Base-by-base conservation (phyloP, 148 eudicot genomes). In the Spergularia bocconei region DNA sequence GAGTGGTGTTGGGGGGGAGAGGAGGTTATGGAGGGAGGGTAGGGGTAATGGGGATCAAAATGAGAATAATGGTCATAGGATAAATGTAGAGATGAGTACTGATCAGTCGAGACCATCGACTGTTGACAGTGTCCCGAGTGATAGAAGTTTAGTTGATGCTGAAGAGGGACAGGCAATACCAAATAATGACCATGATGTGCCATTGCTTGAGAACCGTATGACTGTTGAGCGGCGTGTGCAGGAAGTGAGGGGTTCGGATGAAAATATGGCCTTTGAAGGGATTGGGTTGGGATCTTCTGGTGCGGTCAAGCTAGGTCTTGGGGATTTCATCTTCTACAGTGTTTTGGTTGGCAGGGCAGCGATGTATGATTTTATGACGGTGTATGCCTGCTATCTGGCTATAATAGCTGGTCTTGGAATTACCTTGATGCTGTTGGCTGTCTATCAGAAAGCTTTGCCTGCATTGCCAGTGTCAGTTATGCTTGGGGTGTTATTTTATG, bases 281-380 rank as follows among this genome's bases (percentile, higher is more conserved):
- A 95, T 92, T 76, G 97, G 99, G 52, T 80, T 95, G 81, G 99
- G 90, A 55, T 87, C 93, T 21, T 87, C 94, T 0, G 99, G 98
- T 53, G 93, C 94, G 4, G 86, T 92, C 38, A 96, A 96, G 84
- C 83, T 96, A 71, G 98, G 98, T 6, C 79, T 92, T 19, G 99
- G 99, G 14, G 98, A 96, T 81, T 96, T 92, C 64, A 91, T 95
- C 66, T 92, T 96, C 74, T 92, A 96, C 81, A 92, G 99, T 77
- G 99, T 92, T 67, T 84, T 96, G 74, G 99, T 96, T 75, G 98
- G 97, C 9, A 82, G 99, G 82, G 99, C 98, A 19, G 98, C 99
- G 33, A 92, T 96, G 98, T 96, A 91, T 70, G 98, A 91, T 77
- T 88, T 85, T 77, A 91, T 92, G 98, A 89, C 98, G 0, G 98